Evolutionary conservation across 2,329 filamentous ascomycete species (phyloP), one percentile per base, ranked within the genome.

Genomic region (Arthroderma sp.): DNA sequence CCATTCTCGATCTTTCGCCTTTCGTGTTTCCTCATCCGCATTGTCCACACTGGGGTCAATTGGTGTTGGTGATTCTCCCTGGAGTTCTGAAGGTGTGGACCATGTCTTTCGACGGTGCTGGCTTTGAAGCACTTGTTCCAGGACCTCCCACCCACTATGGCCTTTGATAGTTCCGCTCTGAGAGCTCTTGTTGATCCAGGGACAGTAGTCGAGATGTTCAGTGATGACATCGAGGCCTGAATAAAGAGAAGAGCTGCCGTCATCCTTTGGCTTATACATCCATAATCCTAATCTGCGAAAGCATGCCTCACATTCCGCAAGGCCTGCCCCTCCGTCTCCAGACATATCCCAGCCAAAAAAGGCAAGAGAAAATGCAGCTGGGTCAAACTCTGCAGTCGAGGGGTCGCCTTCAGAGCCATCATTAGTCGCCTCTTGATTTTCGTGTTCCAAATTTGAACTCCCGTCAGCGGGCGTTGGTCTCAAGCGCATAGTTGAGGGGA

Each of bases 251-350:
- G 53, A 44, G 9, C 58, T 58, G 10, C 61, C 64, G 29, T 82
- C 74, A 54, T 77, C 75, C 62, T 81, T 87, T 61, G 80, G 81
- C 56, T 80, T 83, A 61, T 94, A 96, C 70, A 98, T 82, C 91
- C 91, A 98, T 2, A 98, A 71, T 0, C 91, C 91, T 0, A 96
- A 71, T 1, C 88, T 79, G 48, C 91, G 80, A 57, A 94, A 83
- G 60, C 91, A 98, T 15, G 86, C 84, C 47, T 82, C 75, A 62
- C 91, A 98, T 4, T 79, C 80, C 4, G 84, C 80, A 10, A 89
- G 76, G 48, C 86, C 83, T 6, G 56, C 60, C 29, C 59, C 54
- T 31, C 56, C 59, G 43, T 65, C 65, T 52, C 54, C 31, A 58
- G 53, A 78, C 22, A 82, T 76, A 55, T 86, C 77, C 84, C 85